phyloP scores from a whole-genome alignment of 306 rosid species.

The Datisca glomerata region DNA sequence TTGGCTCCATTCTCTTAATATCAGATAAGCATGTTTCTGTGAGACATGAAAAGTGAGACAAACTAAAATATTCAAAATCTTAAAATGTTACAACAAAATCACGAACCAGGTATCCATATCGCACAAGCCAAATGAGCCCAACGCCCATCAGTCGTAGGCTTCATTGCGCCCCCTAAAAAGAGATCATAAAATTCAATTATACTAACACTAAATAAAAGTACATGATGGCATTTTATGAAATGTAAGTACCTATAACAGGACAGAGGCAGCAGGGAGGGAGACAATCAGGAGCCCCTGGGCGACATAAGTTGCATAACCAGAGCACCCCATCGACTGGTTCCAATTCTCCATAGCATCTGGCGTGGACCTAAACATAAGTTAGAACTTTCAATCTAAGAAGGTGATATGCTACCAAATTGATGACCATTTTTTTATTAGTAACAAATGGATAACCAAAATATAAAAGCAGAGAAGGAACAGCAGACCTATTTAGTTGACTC shows the following conservation, averaged over 20 bases:
- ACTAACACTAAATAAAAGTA: slow-evolving; percentile 5
- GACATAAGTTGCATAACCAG: slow-evolving; percentile 95
- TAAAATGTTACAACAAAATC: slow-evolving; percentile 13
- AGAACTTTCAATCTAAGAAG: background rate
- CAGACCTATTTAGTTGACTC: background rate
- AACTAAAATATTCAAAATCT: slow-evolving; percentile 1
- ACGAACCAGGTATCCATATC: slow-evolving; percentile 98
- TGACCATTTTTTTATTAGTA: too few species aligned
- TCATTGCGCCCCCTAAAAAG: slow-evolving; percentile 96
- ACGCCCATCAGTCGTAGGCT: slow-evolving; percentile 94
- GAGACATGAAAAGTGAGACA: slow-evolving; percentile 17
- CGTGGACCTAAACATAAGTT: slow-evolving; percentile 58
- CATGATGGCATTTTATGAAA: background rate
- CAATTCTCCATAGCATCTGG: slow-evolving; percentile 90
- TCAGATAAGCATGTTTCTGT: slow-evolving; percentile 98
- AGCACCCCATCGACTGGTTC: slow-evolving; percentile 85
- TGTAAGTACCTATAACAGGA: slow-evolving; percentile 75
- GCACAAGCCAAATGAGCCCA: slow-evolving; percentile 99
- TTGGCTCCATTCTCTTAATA: slow-evolving; percentile 94
- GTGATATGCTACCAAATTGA: too few species aligned
- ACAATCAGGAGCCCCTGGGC: slow-evolving; percentile 59
- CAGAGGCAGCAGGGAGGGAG: slow-evolving; percentile 91
- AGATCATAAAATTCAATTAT: slow-evolving; percentile 15
- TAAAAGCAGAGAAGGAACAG: slow-evolving; percentile 8
- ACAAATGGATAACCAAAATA: too few species aligned